A percentile compares a stretch with the other conserved stretches of the same genome.
These are phyloP conservation scores for Linum trigynum DNA, from an alignment of 345 rosid species.

Conservation along the genomic window DNA sequence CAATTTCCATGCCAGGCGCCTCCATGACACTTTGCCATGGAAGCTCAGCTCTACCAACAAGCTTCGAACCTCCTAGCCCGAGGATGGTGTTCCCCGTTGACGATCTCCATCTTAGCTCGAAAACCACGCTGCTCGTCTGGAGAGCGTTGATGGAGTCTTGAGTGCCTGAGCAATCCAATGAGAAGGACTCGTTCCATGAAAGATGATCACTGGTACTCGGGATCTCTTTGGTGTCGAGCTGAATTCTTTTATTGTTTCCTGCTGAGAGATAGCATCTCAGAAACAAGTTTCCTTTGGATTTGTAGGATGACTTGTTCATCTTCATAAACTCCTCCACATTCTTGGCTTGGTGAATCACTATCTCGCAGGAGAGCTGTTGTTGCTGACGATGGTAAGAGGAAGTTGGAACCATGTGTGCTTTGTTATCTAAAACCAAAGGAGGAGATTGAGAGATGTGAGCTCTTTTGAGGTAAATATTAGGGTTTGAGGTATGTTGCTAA, in stretches of 20 bases:
- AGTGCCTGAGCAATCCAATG: constrained; percentile 47
- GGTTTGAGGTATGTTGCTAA: no score
- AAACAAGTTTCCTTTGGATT: constrained; percentile 34
- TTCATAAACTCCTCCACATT: constrained; percentile 28
- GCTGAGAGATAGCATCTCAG: constrained; percentile 57
- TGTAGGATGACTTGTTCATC: constrained; percentile 3
- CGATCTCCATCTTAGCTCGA: constrained; percentile 51
- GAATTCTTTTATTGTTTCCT: constrained; percentile 40
- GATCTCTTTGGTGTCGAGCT: constrained; percentile 43
- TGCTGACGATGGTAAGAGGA: not conserved
- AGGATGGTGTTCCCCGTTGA: constrained; percentile 19
- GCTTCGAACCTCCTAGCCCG: constrained; percentile 36
- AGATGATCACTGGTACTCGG: constrained; percentile 24
- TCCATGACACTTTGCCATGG: constrained; percentile 40
- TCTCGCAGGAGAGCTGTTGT: constrained; percentile 22
- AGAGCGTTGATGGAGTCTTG: constrained; percentile 36
- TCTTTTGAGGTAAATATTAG: no score
- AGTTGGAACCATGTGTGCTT: not conserved
- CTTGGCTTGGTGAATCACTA: constrained; percentile 57
- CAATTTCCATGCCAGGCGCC: constrained; percentile 38
- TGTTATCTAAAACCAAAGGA: no score
- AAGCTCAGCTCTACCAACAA: constrained; percentile 50
- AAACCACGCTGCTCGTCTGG: constrained; percentile 37
- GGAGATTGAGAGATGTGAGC: no score
- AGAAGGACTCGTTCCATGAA: constrained; percentile 53